Conservation (phyloP, 768 basidiomycete species). For the Mycena floridula region DNA sequence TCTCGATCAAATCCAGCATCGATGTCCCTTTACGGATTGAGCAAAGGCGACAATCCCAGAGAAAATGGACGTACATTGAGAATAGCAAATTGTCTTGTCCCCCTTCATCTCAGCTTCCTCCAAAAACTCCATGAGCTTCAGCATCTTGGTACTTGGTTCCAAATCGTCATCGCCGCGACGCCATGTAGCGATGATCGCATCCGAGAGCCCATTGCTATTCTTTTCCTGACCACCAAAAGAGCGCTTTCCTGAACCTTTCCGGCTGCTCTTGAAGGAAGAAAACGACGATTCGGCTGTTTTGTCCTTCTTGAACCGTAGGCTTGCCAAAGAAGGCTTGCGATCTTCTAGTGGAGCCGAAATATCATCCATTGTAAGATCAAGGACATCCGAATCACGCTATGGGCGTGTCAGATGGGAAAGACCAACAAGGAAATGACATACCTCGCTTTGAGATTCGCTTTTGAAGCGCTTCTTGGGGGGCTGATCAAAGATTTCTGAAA, state of each 20-base stretch:
- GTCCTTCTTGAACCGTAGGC: constrained; percentile 4
- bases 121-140: constrained; percentile 46
- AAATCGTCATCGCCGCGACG: constrained; percentile 53
- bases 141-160: constrained; percentile 68
- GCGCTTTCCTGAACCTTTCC: constrained; percentile 20
- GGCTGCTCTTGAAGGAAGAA: constrained; percentile 14
- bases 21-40: constrained; percentile 51
- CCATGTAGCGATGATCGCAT: constrained; percentile 47
- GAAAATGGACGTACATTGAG: constrained; percentile 46
- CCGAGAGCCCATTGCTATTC: constrained; percentile 36
- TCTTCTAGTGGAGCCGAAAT: no score
- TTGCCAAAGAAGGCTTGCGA: no score
- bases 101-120: constrained; percentile 53
- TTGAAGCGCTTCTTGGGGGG: constrained; percentile 29
- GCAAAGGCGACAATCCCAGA: not conserved
- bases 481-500: constrained; percentile 31
- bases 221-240: constrained; percentile 16
- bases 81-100: constrained; percentile 68
- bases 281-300: no score
- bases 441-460: no score
- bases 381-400: constrained; percentile 10
- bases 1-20: constrained; percentile 62
- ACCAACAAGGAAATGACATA: no score
- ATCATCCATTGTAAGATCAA: constrained; percentile 26
- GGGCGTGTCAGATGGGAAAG: no score